These are phyloP conservation scores for Trichosporon sp. DNA, from an alignment of 1,284 basidiomycete species.

Conservation along the genomic window DNA sequence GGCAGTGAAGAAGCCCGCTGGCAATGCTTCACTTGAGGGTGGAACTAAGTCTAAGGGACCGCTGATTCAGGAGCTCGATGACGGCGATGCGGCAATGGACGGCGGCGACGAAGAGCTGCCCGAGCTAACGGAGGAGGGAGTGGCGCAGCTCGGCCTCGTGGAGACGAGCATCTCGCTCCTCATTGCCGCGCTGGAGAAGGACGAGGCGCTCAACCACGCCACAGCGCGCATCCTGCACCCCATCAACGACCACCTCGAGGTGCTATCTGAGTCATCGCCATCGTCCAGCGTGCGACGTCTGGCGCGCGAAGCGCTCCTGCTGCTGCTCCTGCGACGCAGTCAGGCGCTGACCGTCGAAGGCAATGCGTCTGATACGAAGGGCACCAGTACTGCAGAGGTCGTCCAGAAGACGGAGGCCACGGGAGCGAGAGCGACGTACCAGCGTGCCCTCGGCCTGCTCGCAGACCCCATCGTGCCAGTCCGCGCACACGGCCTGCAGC, in stretches of 20 bases:
- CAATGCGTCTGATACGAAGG: not conserved
- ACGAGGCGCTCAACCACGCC: conserved; percentile 60
- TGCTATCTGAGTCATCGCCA: conserved; percentile 48
- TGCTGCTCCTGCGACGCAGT: conserved; percentile 26
- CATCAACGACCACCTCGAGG: conserved; percentile 63
- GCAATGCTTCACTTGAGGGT: conserved; percentile 3
- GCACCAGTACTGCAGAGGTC: not conserved
- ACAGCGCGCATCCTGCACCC: conserved; percentile 62
- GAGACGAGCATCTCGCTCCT: conserved; percentile 71
- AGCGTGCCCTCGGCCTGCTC: conserved; percentile 77
- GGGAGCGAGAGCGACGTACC: conserved; percentile 62
- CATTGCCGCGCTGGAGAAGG: conserved; percentile 76
- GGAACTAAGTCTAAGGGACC: conserved; percentile 6
- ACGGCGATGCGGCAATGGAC: conserved; percentile 15
- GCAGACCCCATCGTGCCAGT: conserved; percentile 94
- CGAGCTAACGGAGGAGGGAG: conserved; percentile 36
- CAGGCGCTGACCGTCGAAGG: conserved; percentile 9
- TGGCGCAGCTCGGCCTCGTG: conserved; percentile 51
- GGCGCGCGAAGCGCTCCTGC: conserved; percentile 57
- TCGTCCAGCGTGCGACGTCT: conserved; percentile 56
- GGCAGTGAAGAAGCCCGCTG: not conserved
- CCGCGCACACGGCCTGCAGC: conserved; percentile 80
- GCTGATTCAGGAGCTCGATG: conserved; percentile 20
- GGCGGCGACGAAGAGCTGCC: conserved; percentile 19
- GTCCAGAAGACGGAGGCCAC: conserved; percentile 34